Evolutionary conservation across 805 yeast genomes (phyloP).

Genomic region (Metschnikowia continentalis): DNA sequence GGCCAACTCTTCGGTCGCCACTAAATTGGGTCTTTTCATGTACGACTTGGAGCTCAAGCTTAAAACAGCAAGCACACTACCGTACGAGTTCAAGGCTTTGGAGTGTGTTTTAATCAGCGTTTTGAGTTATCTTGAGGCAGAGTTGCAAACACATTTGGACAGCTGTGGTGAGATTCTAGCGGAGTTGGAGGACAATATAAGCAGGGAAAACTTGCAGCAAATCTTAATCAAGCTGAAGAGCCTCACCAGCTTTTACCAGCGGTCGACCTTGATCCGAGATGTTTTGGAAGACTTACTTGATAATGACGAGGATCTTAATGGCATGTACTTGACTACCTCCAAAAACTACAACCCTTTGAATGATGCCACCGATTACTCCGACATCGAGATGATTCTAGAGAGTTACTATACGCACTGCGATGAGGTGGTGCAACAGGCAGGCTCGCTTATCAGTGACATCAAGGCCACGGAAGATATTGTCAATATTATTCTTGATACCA

Average conservation of each 20-base stretch:
- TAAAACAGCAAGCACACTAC: conserved; percentile 25
- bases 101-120: conserved; percentile 82
- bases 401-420: conserved; percentile 89
- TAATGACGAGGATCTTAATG: conserved; percentile 78
- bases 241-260: conserved; percentile 69
- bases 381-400: conserved; percentile 82
- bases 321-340: conserved; percentile 64
- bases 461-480: conserved; percentile 90
- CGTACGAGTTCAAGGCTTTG: conserved; percentile 76
- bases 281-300: conserved; percentile 82
- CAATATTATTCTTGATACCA: conserved; percentile 85
- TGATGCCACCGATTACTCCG: conserved; percentile 47
- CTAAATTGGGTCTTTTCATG: conserved; percentile 69
- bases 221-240: conserved; percentile 69
- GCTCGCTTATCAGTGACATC: conserved; percentile 75
- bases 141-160: conserved; percentile 54
- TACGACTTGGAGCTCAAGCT: conserved; percentile 80
- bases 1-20: conserved; percentile 60
- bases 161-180: conserved; percentile 60
- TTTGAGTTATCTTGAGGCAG: conserved; percentile 73
- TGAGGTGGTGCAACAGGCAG: conserved; percentile 89
- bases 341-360: conserved; percentile 18
- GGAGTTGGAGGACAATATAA: conserved; percentile 75
- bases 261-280: conserved; percentile 68
- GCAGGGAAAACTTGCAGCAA: conserved; percentile 69